Evolutionary conservation across 2,329 filamentous ascomycete genomes (phyloP), one percentile per base, ranked within the genome.

Genomic region (Penicillium paneum): DNA sequence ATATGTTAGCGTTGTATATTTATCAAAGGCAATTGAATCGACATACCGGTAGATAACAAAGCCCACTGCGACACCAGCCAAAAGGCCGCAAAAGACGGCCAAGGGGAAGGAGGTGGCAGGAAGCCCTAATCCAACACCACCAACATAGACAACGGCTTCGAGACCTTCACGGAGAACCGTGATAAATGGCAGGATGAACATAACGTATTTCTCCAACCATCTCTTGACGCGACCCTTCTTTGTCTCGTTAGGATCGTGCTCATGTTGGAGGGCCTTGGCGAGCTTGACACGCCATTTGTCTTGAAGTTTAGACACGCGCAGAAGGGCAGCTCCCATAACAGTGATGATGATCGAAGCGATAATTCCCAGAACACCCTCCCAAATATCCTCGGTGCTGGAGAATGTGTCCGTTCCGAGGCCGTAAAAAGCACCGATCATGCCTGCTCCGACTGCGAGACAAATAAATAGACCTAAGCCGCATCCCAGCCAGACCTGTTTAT

Each of bases 241-340:
- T 11, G 71, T 71, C 12, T 69, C 69, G n/a, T 69, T 69, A 34
- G 72, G 67, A 29, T 74, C 74, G 19, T 54, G 43, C 13, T 81
- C 77, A 15, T 80, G 55, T 24, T 55, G 52, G 29, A 94, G 74
- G 2, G 88, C 84, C 64, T 83, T 83, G 17, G 86, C 83, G 24
- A 96, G 83, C 82, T 94, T 94, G 64, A 87, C 76, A 17, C 85
- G 83, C 91, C 91, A 96, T 74, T 94, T 94, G 54, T 88, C 85
- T 71, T 92, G 89, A 70, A 95, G 83, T 73, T 93, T 94, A 53
- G 86, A 88, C 49, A 96, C 82, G 28, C 91, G 86, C 11, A 96
- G 82, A 29, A 96, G 82, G 5, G 89, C 90, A 19, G 85, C 88
- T 24, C 91, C 91, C 78, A 96, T 87, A 59, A 91, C 64, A 28